Conservation (phyloP, 2,329 filamentous ascomycete genomes). For the Penicillium sp. region DNA sequence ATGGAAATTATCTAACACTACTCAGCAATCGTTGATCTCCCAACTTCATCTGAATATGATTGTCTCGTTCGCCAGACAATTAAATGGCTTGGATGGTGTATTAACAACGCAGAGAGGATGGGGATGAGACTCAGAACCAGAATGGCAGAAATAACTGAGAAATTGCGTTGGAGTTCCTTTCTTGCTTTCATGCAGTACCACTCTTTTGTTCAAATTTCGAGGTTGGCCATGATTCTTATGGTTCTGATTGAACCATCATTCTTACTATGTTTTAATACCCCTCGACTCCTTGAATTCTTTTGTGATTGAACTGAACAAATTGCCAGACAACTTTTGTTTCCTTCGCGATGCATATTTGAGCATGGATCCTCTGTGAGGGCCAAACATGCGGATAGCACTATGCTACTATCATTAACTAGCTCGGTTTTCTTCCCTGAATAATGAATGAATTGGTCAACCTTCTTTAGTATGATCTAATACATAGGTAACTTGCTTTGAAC, state of each 20-base stretch:
- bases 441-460: too few relatives aligned
- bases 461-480: too few relatives aligned
- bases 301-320: conserved; percentile 18
- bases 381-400: conserved; percentile 4
- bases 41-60: conserved; percentile 47
- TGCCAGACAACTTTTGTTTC: conserved; percentile 23
- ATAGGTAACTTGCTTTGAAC: too few relatives aligned
- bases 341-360: neutral
- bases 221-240: conserved; percentile 6
- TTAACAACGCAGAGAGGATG: conserved; percentile 21
- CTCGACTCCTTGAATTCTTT: conserved; percentile 28
- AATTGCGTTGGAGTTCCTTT: neutral
- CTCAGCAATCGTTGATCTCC: conserved; percentile 50
- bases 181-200: conserved; percentile 4
- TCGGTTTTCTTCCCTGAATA: neutral
- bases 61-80: conserved; percentile 23
- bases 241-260: neutral
- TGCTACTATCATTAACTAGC: neutral
- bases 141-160: conserved; percentile 33
- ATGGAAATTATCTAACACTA: neutral
- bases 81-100: conserved; percentile 30
- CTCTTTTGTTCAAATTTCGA: conserved; percentile 16
- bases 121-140: conserved; percentile 28
- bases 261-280: neutral
- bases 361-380: conserved; percentile 6